phyloP scores from a whole-genome alignment of 2,329 filamentous ascomycete genomes.

The Colletotrichum aenigma region DNA sequence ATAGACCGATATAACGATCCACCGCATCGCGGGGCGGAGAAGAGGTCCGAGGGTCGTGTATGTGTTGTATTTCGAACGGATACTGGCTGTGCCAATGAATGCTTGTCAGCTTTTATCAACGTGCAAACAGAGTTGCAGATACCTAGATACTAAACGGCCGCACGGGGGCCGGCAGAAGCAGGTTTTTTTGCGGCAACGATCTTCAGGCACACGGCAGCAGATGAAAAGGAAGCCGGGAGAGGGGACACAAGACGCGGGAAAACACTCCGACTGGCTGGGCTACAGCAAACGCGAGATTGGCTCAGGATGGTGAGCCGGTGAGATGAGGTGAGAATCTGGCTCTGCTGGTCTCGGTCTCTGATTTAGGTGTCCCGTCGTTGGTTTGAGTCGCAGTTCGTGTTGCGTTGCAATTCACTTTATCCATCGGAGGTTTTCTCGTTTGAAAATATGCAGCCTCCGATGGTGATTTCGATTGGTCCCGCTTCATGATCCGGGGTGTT shows the following conservation, averaged over 20 bases:
- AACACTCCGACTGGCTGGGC: background rate
- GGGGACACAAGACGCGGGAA: background rate
- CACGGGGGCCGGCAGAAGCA: background rate
- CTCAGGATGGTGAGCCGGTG: background rate
- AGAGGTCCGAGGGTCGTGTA: background rate
- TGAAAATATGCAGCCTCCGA: constrained; percentile 1
- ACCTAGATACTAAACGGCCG: constrained; percentile 11
- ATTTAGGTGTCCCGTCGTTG: background rate
- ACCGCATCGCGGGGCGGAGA: background rate
- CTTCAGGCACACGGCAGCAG: background rate
- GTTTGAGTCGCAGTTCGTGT: background rate
- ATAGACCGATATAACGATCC: constrained; percentile 10
- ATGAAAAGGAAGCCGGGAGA: background rate
- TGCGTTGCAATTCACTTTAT: constrained; percentile 7
- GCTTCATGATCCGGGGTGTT: background rate
- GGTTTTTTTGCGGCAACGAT: background rate
- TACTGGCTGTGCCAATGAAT: background rate
- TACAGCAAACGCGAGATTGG: background rate
- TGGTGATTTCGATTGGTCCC: constrained; percentile 4
- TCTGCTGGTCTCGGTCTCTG: background rate
- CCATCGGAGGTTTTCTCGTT: constrained; percentile 10
- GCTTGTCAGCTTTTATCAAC: background rate
- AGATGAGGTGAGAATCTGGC: background rate
- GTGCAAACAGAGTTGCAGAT: background rate
- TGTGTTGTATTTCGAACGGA: background rate